Conservation (phyloP, 805 yeast genomes). For the Sugiyamaella qingdaonensis region DNA sequence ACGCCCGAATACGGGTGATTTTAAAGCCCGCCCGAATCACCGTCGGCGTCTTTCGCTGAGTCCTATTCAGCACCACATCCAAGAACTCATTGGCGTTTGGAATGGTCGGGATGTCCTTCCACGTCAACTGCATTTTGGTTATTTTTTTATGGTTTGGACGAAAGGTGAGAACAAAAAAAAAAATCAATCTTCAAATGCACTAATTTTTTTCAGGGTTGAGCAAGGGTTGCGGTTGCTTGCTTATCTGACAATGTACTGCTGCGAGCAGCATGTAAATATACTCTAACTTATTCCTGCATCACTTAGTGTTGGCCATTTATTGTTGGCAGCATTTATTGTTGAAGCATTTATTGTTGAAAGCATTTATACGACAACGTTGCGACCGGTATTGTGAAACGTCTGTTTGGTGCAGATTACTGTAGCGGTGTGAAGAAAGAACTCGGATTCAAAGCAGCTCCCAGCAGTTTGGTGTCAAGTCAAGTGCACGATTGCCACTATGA, state of each 20-base stretch:
- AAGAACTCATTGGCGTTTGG: constrained; percentile 88
- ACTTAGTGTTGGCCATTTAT: too few species aligned
- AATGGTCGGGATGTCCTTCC: constrained; percentile 98
- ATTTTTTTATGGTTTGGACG: background rate
- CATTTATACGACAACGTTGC: too few species aligned
- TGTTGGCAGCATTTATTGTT: background rate
- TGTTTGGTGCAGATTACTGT: too few species aligned
- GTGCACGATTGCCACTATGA: constrained; percentile 13
- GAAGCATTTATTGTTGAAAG: too few species aligned
- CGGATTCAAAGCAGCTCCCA: too few species aligned
- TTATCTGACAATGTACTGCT: background rate
- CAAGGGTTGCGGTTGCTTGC: background rate
- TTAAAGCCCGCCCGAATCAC: constrained; percentile 95
- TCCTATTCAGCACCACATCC: constrained; percentile 94
- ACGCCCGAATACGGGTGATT: constrained; percentile 92
- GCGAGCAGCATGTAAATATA: background rate
- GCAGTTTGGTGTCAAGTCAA: too few species aligned
- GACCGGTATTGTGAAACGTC: too few species aligned
- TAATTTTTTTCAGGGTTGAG: constrained; percentile 4
- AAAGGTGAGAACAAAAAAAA: background rate
- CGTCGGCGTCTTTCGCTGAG: constrained; percentile 99
- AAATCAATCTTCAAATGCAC: background rate
- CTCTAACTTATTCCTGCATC: too few species aligned
- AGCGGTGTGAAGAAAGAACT: too few species aligned
- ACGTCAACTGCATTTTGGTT: constrained; percentile 78